Evolutionary conservation across 371 early-diverging fungal species (phyloP).

Genomic region (Mortierella sp.): DNA sequence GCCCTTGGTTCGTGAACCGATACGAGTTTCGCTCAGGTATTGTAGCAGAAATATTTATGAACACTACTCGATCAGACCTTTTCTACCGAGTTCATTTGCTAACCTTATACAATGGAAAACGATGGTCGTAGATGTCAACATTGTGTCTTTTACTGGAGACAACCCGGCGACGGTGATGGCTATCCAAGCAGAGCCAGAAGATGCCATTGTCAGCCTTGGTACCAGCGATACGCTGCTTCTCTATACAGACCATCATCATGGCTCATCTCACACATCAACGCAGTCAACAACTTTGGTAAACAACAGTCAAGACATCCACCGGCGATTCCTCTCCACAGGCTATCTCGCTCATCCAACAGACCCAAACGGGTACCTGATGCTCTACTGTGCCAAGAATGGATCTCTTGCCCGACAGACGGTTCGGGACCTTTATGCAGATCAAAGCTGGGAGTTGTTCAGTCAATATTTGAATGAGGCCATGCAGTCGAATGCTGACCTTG

Average conservation of each 20-base stretch:
- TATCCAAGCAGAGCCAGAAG: conserved; percentile 66
- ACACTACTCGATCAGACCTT: too few species aligned
- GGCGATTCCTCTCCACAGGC: conserved; percentile 61
- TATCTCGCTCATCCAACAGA: conserved; percentile 80
- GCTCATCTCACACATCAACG: background rate
- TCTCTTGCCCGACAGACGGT: conserved; percentile 79
- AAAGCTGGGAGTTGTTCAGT: conserved; percentile 73
- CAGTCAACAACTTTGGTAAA: background rate
- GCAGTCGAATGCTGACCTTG: background rate
- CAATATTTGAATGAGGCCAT: conserved; percentile 36
- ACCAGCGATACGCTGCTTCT: conserved; percentile 84
- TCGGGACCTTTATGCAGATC: conserved; percentile 63
- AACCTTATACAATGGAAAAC: too few species aligned
- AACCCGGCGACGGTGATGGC: conserved; percentile 80
- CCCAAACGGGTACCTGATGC: conserved; percentile 69
- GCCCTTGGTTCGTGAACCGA: conserved; percentile 51
- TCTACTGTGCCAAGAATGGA: conserved; percentile 89
- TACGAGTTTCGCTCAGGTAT: conserved; percentile 65
- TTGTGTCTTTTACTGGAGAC: conserved; percentile 86
- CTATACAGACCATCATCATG: conserved; percentile 60
- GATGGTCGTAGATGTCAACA: conserved; percentile 59
- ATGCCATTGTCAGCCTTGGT: conserved; percentile 80
- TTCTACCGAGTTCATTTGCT: background rate
- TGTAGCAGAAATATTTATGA: background rate
- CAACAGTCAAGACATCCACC: conserved; percentile 44